Base-by-base conservation (phyloP, 2,329 filamentous ascomycete genomes). In the Colletotrichum cereale region DNA sequence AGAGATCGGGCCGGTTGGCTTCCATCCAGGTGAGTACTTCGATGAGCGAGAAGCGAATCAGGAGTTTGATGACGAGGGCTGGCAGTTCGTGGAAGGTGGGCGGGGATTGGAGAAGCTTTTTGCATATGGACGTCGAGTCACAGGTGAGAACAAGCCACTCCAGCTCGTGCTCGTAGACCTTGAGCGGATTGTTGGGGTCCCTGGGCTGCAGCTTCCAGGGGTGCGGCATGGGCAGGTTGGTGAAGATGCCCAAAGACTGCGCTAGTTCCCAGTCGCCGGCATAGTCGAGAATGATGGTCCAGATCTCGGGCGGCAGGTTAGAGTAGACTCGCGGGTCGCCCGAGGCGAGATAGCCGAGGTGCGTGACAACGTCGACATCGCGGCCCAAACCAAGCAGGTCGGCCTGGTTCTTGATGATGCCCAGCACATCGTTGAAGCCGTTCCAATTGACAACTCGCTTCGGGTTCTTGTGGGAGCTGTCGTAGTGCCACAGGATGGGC, bases 191-290 rank as follows among this genome's bases (percentile, higher is more conserved):
- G 56, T 87, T 85, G 14, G 88, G 85, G 48, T 87, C 83, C 48
- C 88, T 86, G 38, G 92, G 89, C 73, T 88, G 86, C 34, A 82
- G 78, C 14, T 80, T 80, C 94, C 95, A 97, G 75, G 93, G 89
- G 5, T 80, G 74, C 0, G 96, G 95, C 72, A 91, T 89, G 1
- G 90, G 87, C 7, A 97, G 84, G 66, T 89, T 94, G 1, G 94
- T 94, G 77, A 93, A 96, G 55, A 98, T 89, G 67, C 93, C 91
- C 7, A 98, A 85, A 0, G 93, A 92, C 74, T 91, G 91, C 12
- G 96, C 93, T 26, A 97, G 86, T 81, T 98, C 96, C 96, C 96
- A 98, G 80, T 98, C 96, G 53, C 90, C 90, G 0, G 95, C 89
- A 73, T 92, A 90, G 74, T 97, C 93, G 53, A 98, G 90, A 58